Evolutionary conservation across 257 asterid species (phyloP).

Genomic region (Penstemon davidsonii): DNA sequence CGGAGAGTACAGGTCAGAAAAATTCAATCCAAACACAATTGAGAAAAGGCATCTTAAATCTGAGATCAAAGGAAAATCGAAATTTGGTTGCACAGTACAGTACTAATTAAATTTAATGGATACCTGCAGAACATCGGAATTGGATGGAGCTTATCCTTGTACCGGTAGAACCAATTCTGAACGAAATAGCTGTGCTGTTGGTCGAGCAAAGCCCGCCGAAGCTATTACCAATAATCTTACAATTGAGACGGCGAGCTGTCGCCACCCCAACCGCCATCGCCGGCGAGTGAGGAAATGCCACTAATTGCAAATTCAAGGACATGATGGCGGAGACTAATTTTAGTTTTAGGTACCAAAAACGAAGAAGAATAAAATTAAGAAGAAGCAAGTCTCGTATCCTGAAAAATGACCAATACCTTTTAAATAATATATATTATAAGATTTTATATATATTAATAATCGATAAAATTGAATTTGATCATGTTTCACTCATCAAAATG

Average conservation of each 20-base stretch:
- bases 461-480: too few species aligned
- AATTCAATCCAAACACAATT: too few species aligned
- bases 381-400: too few species aligned
- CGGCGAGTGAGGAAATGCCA: conserved; percentile 21
- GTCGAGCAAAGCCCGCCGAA: background rate
- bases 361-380: too few species aligned
- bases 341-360: too few species aligned
- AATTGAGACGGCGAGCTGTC: conserved; percentile 18
- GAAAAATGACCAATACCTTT: too few species aligned
- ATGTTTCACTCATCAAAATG: too few species aligned
- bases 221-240: too few species aligned
- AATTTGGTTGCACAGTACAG: background rate
- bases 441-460: too few species aligned
- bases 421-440: too few species aligned
- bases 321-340: background rate
- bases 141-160: conserved; percentile 28
- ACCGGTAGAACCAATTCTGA: conserved; percentile 6
- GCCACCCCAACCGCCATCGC: conserved; percentile 7
- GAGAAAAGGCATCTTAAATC: background rate
- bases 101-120: background rate
- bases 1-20: too few species aligned
- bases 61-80: conserved; percentile 3
- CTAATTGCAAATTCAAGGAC: conserved; percentile 30
- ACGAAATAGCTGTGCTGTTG: conserved; percentile 24
- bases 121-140: conserved; percentile 43